Evolutionary conservation across 2,329 filamentous ascomycete species (phyloP).

Genomic region (Venturia nashicola): DNA sequence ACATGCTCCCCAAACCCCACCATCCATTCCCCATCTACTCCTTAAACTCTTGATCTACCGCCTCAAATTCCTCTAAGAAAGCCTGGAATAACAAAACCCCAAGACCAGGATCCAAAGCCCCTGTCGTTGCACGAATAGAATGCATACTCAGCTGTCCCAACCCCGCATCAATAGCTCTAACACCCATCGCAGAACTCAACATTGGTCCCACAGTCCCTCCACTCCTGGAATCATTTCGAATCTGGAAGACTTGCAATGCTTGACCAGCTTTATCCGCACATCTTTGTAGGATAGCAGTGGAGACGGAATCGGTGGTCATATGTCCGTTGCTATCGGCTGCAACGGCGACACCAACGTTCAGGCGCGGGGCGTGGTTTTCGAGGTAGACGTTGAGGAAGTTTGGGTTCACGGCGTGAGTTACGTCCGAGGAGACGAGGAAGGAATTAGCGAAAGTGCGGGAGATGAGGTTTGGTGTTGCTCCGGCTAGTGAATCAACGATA

Average conservation of each 20-base stretch:
- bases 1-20: neutral
- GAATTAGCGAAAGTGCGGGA: slow-evolving; percentile 81
- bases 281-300: slow-evolving; percentile 65
- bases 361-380: slow-evolving; percentile 68
- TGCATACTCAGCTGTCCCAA: slow-evolving; percentile 93
- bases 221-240: slow-evolving; percentile 78
- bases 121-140: slow-evolving; percentile 78
- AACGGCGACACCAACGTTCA: slow-evolving; percentile 79
- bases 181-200: slow-evolving; percentile 67
- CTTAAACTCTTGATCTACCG: slow-evolving; percentile 69
- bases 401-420: slow-evolving; percentile 87
- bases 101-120: slow-evolving; percentile 71
- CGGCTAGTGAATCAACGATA: slow-evolving; percentile 56
- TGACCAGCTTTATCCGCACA: slow-evolving; percentile 63
- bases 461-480: slow-evolving; percentile 28
- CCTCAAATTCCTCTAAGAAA: slow-evolving; percentile 77
- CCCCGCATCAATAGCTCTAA: slow-evolving; percentile 74
- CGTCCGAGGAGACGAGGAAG: slow-evolving; percentile 85
- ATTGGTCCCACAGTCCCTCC: slow-evolving; percentile 95
- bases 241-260: slow-evolving; percentile 80
- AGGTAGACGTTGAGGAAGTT: slow-evolving; percentile 84
- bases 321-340: slow-evolving; percentile 80
- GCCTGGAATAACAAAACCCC: slow-evolving; percentile 82
- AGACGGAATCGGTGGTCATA: slow-evolving; percentile 89
- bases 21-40: slow-evolving; percentile 12